A percentile compares a stretch with the other conserved stretches of the same genome.
Conservation (phyloP, 1,284 basidiomycete genomes). For the Leccinum angustisporum region DNA sequence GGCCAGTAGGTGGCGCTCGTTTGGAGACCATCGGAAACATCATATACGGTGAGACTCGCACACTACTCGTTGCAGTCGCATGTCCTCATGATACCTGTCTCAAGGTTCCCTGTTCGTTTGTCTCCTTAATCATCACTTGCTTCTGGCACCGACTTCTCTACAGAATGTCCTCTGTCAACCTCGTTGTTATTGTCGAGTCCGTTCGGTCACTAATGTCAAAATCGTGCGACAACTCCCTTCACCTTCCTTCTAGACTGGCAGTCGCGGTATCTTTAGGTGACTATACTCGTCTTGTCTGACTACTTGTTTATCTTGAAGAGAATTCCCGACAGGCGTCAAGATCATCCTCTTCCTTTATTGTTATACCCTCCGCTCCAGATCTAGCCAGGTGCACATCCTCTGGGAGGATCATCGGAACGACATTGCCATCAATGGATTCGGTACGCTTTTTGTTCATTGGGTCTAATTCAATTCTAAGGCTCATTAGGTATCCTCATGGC, state of each 20-base stretch:
- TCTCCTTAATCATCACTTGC: background rate
- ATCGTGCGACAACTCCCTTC: slow-evolving; percentile 64
- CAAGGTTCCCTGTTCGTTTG: slow-evolving; percentile 65
- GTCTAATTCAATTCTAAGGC: slow-evolving; percentile 10
- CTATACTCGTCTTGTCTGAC: slow-evolving; percentile 8
- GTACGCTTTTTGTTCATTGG: slow-evolving; percentile 37
- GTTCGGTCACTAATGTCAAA: slow-evolving; percentile 66
- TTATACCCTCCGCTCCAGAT: slow-evolving; percentile 71
- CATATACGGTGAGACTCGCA: slow-evolving; percentile 65
- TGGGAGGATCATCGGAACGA: slow-evolving; percentile 97
- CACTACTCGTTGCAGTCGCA: background rate
- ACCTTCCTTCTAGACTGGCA: slow-evolving; percentile 80
- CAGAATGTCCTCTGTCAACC: slow-evolving; percentile 84
- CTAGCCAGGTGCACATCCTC: slow-evolving; percentile 88
- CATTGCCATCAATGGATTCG: slow-evolving; percentile 78
- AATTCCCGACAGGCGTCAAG: slow-evolving; percentile 65
- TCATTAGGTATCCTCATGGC: slow-evolving; percentile 82
- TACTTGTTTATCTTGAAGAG: background rate
- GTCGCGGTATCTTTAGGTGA: slow-evolving; percentile 81
- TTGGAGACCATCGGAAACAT: slow-evolving; percentile 88
- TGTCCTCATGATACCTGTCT: slow-evolving; percentile 19
- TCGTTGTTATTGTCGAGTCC: slow-evolving; percentile 86
- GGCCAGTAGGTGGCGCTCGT: too few relatives aligned
- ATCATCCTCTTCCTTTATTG: slow-evolving; percentile 87
- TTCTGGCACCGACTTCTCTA: slow-evolving; percentile 18